phyloP scores from a whole-genome alignment of 208 protist genomes.

The Acanthamoeba triangularis region DNA sequence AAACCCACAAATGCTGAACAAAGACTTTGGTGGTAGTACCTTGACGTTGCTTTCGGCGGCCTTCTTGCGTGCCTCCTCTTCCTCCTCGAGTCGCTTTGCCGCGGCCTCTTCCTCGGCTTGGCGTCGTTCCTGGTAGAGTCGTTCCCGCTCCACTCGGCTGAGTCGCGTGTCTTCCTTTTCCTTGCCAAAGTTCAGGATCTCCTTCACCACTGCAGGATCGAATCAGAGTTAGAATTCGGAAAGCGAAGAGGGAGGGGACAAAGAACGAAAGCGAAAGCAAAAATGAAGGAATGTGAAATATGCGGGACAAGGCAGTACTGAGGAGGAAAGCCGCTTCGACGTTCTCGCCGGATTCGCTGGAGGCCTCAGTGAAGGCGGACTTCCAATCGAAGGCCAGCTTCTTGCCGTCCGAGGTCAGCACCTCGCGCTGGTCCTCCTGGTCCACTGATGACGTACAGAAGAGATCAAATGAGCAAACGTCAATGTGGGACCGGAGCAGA shows the following conservation, averaged over 20 bases:
- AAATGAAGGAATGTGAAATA: neutral
- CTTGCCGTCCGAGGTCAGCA: constrained; percentile 61
- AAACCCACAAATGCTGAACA: too few species aligned
- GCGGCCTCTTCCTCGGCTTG: neutral
- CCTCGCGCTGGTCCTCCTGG: constrained; percentile 10
- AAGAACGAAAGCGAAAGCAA: neutral
- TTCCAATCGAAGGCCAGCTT: constrained; percentile 31
- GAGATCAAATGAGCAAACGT: too few species aligned
- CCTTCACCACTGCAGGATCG: constrained; percentile 15
- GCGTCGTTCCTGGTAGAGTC: constrained; percentile 13
- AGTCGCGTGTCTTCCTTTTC: constrained; percentile 28
- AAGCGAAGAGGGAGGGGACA: neutral
- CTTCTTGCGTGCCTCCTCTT: neutral
- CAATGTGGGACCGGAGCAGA: neutral
- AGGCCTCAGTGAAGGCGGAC: constrained; percentile 20
- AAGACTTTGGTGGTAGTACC: neutral
- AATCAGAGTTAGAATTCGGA: too few species aligned
- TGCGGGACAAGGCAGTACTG: neutral
- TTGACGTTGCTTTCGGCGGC: neutral
- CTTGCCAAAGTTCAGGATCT: constrained; percentile 65
- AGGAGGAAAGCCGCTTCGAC: constrained; percentile 11
- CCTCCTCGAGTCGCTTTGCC: neutral
- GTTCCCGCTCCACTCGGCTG: constrained; percentile 9
- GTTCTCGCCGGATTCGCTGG: constrained; percentile 60
- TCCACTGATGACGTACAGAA: neutral